Evolutionary conservation across 148 eudicot species (phyloP), one percentile per base, ranked within the genome.

Genomic region (Bassia scoparia): DNA sequence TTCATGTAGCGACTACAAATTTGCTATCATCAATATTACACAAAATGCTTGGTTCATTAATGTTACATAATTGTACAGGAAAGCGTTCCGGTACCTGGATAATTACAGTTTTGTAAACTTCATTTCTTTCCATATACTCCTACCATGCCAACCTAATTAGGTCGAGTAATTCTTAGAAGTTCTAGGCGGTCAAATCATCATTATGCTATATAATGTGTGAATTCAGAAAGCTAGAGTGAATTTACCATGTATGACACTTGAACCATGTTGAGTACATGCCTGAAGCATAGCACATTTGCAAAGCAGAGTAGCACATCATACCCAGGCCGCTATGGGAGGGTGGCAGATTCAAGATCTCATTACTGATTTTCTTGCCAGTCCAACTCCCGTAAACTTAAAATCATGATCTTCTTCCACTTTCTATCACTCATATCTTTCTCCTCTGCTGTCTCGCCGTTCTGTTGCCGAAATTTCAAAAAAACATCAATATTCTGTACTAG

Each of bases 361-460:
- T n/a, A n/a, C n/a, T n/a, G n/a, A n/a, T n/a, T n/a, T n/a, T n/a
- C n/a, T n/a, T n/a, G n/a, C n/a, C n/a, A n/a, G n/a, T n/a, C n/a
- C n/a, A n/a, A n/a, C n/a, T n/a, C n/a, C n/a, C n/a, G n/a, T n/a
- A n/a, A n/a, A n/a, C n/a, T n/a, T 41, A 7, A 41, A 46, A 41
- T 41, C 82, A 79, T 24, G 90, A 77, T 87, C 93, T 81, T 78
- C 88, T 84, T 15, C 89, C 94, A 67, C 66, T 67, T 77, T 91
- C 76, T 41, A 0, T 91, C 97, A 81, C 88, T 87, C 31, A 89
- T n/a, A 86, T 74, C 87, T 80, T 79, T n/a, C 69, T 85, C 96
- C 66, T 92, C 97, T 54, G 96, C 97, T 80, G 89, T 96, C 68
- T 86, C 77, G 50, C 97, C 87, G 75, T 89, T 88, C 71, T 89